Evolutionary conservation across 2,329 filamentous ascomycete species (phyloP), one percentile per base, ranked within the genome.

Genomic region (Cercospora sp.): DNA sequence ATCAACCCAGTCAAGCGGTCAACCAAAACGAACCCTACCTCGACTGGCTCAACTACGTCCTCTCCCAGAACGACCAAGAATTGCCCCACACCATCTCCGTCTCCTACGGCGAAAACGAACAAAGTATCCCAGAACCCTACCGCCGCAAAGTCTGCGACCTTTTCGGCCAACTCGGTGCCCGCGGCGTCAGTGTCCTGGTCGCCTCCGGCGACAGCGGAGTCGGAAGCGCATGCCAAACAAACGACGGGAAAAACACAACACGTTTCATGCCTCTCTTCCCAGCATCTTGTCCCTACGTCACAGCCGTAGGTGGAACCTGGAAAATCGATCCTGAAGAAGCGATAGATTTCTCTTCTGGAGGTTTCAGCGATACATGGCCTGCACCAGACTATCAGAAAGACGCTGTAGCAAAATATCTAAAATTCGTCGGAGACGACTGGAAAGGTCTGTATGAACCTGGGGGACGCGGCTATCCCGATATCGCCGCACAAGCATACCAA

Each of bases 41-140:
- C 2, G 84, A 84, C 20, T 90, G 85, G 80, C 81, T 90, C 6
- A 82, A 85, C 60, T 86, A 86, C 77, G 74, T 90, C 1, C 82
- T 88, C 3, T 77, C 79, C 2, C 84, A 89, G n/a, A 77, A 82
- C 1, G 83, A 84, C 63, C 72, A 77, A 0, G 77, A 86, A 20
- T 81, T 91, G 1, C 89, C 89, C 0, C 84, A 87, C 65, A 85
- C 87, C 8, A 84, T 91, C 73, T 85, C 84, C 60, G 87, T 85
- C 9, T 90, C 88, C 0, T 91, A 91, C 74, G 88, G 87, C 64
- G 88, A 90, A 68, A 84, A 87, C 62, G 89, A 91, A 77, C 86
- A 89, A 74, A 84, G 83, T 3, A 80, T 91, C 0, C 89, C 89
- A 0, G 74, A 80, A 3, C 82, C 83, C 16, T 91, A 90, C 73